phyloP scores from a whole-genome alignment of 805 yeast species.

The Candida ortonii region DNA sequence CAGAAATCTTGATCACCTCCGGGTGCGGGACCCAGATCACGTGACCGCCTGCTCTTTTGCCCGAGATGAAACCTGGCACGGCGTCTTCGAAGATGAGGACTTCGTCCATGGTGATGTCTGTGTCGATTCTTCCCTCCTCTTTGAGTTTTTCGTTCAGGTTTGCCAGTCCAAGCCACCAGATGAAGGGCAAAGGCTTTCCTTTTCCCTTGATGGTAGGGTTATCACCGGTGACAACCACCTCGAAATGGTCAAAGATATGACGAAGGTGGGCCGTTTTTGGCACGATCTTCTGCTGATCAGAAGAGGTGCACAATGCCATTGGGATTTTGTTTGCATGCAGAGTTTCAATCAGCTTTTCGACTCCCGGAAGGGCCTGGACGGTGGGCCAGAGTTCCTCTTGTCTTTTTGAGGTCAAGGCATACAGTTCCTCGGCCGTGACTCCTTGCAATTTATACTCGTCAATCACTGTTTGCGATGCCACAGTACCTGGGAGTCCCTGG shows the following conservation, averaged over 20 bases:
- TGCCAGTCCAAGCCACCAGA: constrained; percentile 79
- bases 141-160: constrained; percentile 57
- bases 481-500: constrained; percentile 90
- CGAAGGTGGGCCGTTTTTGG: constrained; percentile 70
- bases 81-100: constrained; percentile 95
- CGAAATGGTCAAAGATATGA: constrained; percentile 58
- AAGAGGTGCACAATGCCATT: constrained; percentile 88
- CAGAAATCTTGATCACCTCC: constrained; percentile 57
- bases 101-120: constrained; percentile 64
- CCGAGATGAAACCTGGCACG: constrained; percentile 84
- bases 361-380: constrained; percentile 79
- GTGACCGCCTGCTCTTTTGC: constrained; percentile 73
- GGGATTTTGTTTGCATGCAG: constrained; percentile 59
- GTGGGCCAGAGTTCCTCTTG: constrained; percentile 63
- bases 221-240: constrained; percentile 78
- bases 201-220: constrained; percentile 76
- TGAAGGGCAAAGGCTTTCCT: constrained; percentile 94
- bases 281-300: constrained; percentile 57
- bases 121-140: constrained; percentile 35
- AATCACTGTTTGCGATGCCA: constrained; percentile 62
- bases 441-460: constrained; percentile 66
- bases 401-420: constrained; percentile 45
- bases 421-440: constrained; percentile 60
- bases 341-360: constrained; percentile 58
- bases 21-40: constrained; percentile 96